A percentile compares a stretch with the other conserved stretches of the same genome.
These are phyloP conservation scores for Fusarium virguliforme DNA, from an alignment of 2,329 filamentous ascomycete species.

Conservation along the genomic window DNA sequence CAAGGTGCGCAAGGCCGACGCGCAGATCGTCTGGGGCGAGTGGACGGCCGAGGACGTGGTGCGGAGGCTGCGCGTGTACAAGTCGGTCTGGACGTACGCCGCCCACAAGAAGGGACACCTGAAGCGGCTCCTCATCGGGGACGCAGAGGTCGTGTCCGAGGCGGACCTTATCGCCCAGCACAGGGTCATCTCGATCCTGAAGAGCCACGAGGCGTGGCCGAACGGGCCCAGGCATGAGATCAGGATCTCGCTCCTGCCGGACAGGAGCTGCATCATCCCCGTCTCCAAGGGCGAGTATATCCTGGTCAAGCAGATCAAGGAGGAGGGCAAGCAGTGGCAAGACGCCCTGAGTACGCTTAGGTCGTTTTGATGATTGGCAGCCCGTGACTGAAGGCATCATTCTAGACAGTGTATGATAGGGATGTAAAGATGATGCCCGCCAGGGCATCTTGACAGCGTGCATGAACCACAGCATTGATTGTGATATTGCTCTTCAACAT, in stretches of 20 bases:
- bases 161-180: conserved; percentile 11
- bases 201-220: conserved; percentile 16
- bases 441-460: background rate
- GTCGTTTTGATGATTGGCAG: conserved; percentile 9
- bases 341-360: conserved; percentile 48
- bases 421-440: background rate
- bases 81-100: conserved; percentile 74
- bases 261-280: conserved; percentile 47
- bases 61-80: conserved; percentile 73
- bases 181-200: conserved; percentile 38
- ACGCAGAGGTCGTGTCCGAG: conserved; percentile 47
- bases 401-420: background rate
- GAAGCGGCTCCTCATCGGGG: conserved; percentile 61
- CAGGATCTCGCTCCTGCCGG: conserved; percentile 26
- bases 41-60: conserved; percentile 71
- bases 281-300: conserved; percentile 45
- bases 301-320: conserved; percentile 53
- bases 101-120: conserved; percentile 44
- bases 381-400: background rate
- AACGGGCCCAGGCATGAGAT: conserved; percentile 20
- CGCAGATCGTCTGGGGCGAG: conserved; percentile 72
- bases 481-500: background rate
- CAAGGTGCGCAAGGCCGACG: conserved; percentile 79
- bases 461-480: background rate
- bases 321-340: conserved; percentile 54